Conservation (phyloP, 2,329 filamentous ascomycete genomes). For the Dactylellina parvicollis region DNA sequence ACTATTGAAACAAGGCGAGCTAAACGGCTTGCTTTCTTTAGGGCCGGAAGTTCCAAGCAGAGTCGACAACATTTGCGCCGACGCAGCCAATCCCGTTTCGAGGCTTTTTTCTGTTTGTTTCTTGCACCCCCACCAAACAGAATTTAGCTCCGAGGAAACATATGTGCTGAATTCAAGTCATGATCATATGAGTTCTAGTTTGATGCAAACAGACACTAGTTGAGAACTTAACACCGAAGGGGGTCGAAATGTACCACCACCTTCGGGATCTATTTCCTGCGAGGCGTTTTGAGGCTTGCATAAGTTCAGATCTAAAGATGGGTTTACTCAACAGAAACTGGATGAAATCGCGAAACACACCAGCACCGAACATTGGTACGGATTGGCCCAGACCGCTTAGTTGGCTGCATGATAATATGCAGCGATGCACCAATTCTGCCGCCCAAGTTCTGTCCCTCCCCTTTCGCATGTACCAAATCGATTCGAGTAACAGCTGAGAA, state of each 20-base stretch:
- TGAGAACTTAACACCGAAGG: too few species aligned
- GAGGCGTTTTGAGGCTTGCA: conserved; percentile 50
- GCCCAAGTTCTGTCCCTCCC: conserved; percentile 8
- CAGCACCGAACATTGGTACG: neutral
- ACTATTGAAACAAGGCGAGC: conserved; percentile 19
- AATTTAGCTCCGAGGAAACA: conserved; percentile 24
- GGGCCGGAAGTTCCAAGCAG: neutral
- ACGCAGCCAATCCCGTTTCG: conserved; percentile 16
- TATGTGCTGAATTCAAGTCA: neutral
- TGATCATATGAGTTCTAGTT: neutral
- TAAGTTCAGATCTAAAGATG: conserved; percentile 40
- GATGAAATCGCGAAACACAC: conserved; percentile 11
- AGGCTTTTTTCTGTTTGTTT: conserved; percentile 2
- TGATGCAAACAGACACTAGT: neutral
- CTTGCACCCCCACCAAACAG: conserved; percentile 3
- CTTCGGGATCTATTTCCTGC: conserved; percentile 50
- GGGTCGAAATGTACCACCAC: too few species aligned
- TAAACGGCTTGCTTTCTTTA: neutral
- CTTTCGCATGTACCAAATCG: conserved; percentile 5
- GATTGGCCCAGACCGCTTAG: conserved; percentile 43
- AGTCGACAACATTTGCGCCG: conserved; percentile 20
- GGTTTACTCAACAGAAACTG: conserved; percentile 23
- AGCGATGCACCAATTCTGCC: conserved; percentile 10
- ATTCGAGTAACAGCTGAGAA: neutral
- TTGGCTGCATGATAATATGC: conserved; percentile 37